Base-by-base conservation (phyloP, 176 grass and related monocot genomes). In the Aegilops longissima region DNA sequence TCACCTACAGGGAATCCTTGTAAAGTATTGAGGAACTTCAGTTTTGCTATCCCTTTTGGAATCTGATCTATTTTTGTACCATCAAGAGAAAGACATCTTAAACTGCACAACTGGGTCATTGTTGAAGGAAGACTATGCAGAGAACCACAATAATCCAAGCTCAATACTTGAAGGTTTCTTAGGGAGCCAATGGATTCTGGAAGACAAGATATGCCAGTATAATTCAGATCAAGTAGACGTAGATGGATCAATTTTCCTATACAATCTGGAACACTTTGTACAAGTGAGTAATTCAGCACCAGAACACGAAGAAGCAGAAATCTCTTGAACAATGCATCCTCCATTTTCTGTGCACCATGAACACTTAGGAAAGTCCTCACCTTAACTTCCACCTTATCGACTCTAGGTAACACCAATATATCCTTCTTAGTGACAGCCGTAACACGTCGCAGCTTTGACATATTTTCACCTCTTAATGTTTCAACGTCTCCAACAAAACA, bases 161-260 rank as follows among this genome's bases (percentile, higher is more conserved):
- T 66, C 39, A 89, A 11, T 34, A 58, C 36, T 3, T 80, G 75
- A 34, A 89, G 81, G 40, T 84, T 84, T 4, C 5, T 69, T 7
- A 89, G 81, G n/a, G 4, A 47, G 14, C 80, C 16, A 13, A 83
- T 73, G 8, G 67, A 83, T 16, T 83, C 8, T 4, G 34, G 67
- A 73, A 83, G 81, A 30, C 0, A 59, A 29, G 21, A 40, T 73
- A 73, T 72, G 8, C 38, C 0, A 3, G 81, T 83, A 1, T 4
- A 0, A 42, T 42, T n/a, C 3, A 83, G n/a, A 17, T 30, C 9
- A 8, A 83, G 67, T 29, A 73, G 27, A 0, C 67, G 65, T 38
- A 82, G 18, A 69, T 82, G 80, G 18, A 82, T 70, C 80, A 82
- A 11, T 0, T 8, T 23, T 23, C 9, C 12, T 17, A 71, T 40